Percentiles rank a stretch among this genome's conserved stretches.
These are phyloP conservation scores for Cryoendolithus antarcticus DNA, from an alignment of 2,329 filamentous ascomycete genomes.

Conservation along the genomic window DNA sequence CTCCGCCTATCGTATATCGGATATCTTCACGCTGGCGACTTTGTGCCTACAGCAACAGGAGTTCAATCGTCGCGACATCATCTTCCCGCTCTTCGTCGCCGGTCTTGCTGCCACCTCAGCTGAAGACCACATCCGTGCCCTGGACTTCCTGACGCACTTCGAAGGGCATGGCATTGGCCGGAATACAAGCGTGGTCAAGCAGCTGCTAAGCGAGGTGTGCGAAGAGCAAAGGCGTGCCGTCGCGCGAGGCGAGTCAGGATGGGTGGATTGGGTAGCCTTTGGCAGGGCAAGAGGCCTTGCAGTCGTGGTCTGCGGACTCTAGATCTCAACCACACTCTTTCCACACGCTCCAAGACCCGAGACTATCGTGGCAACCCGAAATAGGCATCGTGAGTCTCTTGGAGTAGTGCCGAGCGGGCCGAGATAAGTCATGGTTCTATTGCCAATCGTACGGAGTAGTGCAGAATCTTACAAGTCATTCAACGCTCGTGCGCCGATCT, in stretches of 20 bases:
- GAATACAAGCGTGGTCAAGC: constrained; percentile 33
- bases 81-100: constrained; percentile 44
- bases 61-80: constrained; percentile 33
- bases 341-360: no score
- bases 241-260: constrained; percentile 11
- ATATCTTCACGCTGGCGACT: constrained; percentile 34
- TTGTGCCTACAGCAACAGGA: constrained; percentile 30
- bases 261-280: constrained; percentile 39
- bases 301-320: constrained; percentile 40
- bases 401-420: no score
- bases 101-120: constrained; percentile 32
- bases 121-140: constrained; percentile 33
- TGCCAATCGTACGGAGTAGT: no score
- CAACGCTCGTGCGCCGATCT: no score
- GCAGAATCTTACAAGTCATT: no score
- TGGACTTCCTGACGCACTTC: constrained; percentile 37
- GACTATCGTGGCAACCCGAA: no score
- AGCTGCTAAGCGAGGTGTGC: constrained; percentile 35
- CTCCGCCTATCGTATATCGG: constrained; percentile 31
- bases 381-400: no score
- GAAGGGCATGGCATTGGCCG: constrained; percentile 37
- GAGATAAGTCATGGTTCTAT: no score
- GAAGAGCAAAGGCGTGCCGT: constrained; percentile 35
- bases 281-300: constrained; percentile 33
- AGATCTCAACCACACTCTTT: no score